These are phyloP conservation scores for Vitis riparia DNA, from an alignment of 164 flowering plant genomes.

Conservation along the genomic window DNA sequence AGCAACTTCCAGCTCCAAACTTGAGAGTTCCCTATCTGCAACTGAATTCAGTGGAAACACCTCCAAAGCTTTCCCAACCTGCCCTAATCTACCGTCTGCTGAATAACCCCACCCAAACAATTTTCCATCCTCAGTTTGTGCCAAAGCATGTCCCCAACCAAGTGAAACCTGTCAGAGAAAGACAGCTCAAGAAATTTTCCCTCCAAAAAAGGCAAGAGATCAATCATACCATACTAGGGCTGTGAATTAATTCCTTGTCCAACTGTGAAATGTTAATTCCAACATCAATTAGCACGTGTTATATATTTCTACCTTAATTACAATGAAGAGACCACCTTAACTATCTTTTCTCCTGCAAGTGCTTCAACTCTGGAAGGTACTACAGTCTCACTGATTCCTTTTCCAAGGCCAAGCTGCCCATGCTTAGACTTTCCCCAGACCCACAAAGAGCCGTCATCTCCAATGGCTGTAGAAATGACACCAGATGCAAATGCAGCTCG, in stretches of 20 bases:
- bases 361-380: conserved; percentile 72
- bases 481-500: conserved; percentile 85
- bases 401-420: conserved; percentile 95
- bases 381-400: conserved; percentile 51
- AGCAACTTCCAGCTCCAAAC: conserved; percentile 43
- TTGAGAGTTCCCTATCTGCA: conserved; percentile 13
- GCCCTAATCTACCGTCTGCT: conserved; percentile 86
- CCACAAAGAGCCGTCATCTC: conserved; percentile 91
- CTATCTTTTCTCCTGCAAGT: conserved; percentile 66
- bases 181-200: neutral
- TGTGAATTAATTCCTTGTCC: too few species aligned
- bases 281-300: too few species aligned
- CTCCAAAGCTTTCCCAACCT: conserved; percentile 41
- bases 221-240: neutral
- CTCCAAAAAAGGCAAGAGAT: neutral
- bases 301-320: conserved; percentile 27
- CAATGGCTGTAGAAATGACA: conserved; percentile 73
- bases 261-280: too few species aligned
- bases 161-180: conserved; percentile 59
- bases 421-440: conserved; percentile 96
- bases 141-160: conserved; percentile 96
- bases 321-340: conserved; percentile 52
- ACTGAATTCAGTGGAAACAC: conserved; percentile 29
- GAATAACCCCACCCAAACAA: conserved; percentile 93
- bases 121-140: conserved; percentile 67